A percentile compares a stretch with the other conserved stretches of the same genome.
These are phyloP conservation scores for Rutstroemia sp. DNA, from an alignment of 2,329 filamentous ascomycete genomes.

Conservation along the genomic window DNA sequence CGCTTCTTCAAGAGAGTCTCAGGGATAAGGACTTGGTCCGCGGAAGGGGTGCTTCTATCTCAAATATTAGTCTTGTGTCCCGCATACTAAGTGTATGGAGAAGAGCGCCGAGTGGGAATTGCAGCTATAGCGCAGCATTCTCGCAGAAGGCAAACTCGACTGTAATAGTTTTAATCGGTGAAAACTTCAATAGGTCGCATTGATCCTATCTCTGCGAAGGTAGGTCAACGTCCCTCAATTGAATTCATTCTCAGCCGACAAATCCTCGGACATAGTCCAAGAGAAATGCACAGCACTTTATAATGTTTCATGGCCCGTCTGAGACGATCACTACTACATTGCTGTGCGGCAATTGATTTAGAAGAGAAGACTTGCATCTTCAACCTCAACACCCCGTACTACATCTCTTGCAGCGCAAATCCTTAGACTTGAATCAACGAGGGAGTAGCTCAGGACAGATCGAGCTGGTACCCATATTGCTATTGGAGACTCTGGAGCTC, in stretches of 20 bases:
- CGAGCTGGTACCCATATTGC: conserved; percentile 61
- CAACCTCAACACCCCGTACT: conserved; percentile 70
- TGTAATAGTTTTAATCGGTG: conserved; percentile 69
- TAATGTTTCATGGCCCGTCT: conserved; percentile 16
- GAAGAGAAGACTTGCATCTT: conserved; percentile 62
- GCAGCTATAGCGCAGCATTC: conserved; percentile 88
- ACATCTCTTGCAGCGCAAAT: conserved; percentile 51
- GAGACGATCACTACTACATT: conserved; percentile 23
- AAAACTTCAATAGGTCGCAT: conserved; percentile 34
- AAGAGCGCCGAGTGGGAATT: conserved; percentile 84
- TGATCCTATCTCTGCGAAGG: conserved; percentile 19
- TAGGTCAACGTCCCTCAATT: conserved; percentile 17
- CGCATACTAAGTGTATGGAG: conserved; percentile 54
- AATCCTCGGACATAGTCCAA: conserved; percentile 55
- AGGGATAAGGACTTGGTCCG: conserved; percentile 93
- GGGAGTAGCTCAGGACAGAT: conserved; percentile 62
- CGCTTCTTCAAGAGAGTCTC: conserved; percentile 99
- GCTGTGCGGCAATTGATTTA: conserved; percentile 62
- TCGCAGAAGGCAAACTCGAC: conserved; percentile 80
- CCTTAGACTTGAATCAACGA: conserved; percentile 42
- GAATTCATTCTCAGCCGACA: conserved; percentile 62
- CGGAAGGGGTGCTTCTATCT: conserved; percentile 81
- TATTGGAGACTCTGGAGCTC: conserved; percentile 36
- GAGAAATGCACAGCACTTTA: conserved; percentile 33
- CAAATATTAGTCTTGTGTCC: conserved; percentile 70